Evolutionary conservation across 2,329 filamentous ascomycete genomes (phyloP).

Genomic region (Podosphaera xanthii): DNA sequence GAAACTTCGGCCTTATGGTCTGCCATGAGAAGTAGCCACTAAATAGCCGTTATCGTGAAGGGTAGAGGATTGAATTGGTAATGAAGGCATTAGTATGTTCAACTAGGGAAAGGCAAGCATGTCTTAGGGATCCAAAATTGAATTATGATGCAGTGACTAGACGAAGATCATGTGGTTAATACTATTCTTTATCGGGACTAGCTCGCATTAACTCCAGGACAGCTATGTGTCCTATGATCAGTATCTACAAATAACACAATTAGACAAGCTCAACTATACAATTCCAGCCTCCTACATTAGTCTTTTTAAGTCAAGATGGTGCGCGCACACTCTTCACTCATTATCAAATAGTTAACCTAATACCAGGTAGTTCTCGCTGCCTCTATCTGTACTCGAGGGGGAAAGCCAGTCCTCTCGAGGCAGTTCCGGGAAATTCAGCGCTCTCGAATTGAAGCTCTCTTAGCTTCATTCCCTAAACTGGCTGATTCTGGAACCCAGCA

Average conservation of each 20-base stretch:
- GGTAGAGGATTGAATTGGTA: background rate
- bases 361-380: conserved; percentile 84
- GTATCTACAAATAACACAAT: no score
- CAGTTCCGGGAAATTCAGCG: conserved; percentile 96
- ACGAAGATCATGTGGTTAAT: background rate
- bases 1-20: conserved; percentile 32
- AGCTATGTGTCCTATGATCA: background rate
- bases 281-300: background rate
- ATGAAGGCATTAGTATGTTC: background rate
- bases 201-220: background rate
- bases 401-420: conserved; percentile 92
- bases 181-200: background rate
- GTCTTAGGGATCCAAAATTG: background rate
- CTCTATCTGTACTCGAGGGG: conserved; percentile 94
- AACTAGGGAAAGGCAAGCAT: background rate
- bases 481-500: conserved; percentile 91
- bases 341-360: conserved; percentile 5
- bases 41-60: background rate
- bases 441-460: conserved; percentile 84
- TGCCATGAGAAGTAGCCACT: conserved; percentile 9
- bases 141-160: background rate
- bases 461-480: conserved; percentile 93
- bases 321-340: background rate
- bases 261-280: background rate
- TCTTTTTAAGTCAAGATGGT: background rate